These are phyloP conservation scores for Lupinus albus DNA, from an alignment of 306 rosid genomes.

Conservation along the genomic window DNA sequence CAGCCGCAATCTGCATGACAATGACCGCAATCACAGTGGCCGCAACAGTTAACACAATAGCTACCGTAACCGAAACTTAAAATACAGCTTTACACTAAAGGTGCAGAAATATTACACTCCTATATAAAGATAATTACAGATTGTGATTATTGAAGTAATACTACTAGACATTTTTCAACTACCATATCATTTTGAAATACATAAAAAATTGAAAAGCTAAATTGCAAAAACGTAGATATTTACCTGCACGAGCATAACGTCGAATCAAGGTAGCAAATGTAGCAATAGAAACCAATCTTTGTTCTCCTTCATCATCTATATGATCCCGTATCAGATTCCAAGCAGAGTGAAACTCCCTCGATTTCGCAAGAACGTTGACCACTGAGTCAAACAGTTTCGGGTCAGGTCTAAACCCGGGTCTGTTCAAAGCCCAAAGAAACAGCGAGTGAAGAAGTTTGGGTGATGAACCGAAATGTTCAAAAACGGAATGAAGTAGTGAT, in stretches of 20 bases:
- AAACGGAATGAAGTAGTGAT: slow-evolving; percentile 46
- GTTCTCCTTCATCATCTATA: slow-evolving; percentile 40
- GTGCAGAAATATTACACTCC: too few species aligned
- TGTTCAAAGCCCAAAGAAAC: slow-evolving; percentile 71
- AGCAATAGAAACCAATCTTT: slow-evolving; percentile 52
- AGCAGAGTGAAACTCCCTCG: slow-evolving; percentile 67
- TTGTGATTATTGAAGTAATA: too few species aligned
- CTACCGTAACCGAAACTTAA: too few species aligned
- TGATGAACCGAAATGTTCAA: slow-evolving; percentile 66
- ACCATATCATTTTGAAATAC: too few species aligned
- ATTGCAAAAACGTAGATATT: neutral
- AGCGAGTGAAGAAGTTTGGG: slow-evolving; percentile 70
- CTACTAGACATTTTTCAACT: too few species aligned
- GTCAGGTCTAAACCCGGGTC: slow-evolving; percentile 55
- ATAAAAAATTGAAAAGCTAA: neutral
- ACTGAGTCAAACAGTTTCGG: slow-evolving; percentile 51
- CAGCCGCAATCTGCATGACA: too few species aligned
- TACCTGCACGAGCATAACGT: slow-evolving; percentile 84
- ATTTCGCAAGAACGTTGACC: slow-evolving; percentile 62
- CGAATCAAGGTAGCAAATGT: slow-evolving; percentile 79
- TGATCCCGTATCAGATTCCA: slow-evolving; percentile 65
- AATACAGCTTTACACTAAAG: too few species aligned
- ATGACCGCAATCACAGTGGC: too few species aligned
- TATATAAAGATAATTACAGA: too few species aligned
- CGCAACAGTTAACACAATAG: too few species aligned